A percentile compares a stretch with the other conserved stretches of the same genome.
These are phyloP conservation scores for Malassezia equina DNA, from an alignment of 1,284 basidiomycete species.

Conservation along the genomic window DNA sequence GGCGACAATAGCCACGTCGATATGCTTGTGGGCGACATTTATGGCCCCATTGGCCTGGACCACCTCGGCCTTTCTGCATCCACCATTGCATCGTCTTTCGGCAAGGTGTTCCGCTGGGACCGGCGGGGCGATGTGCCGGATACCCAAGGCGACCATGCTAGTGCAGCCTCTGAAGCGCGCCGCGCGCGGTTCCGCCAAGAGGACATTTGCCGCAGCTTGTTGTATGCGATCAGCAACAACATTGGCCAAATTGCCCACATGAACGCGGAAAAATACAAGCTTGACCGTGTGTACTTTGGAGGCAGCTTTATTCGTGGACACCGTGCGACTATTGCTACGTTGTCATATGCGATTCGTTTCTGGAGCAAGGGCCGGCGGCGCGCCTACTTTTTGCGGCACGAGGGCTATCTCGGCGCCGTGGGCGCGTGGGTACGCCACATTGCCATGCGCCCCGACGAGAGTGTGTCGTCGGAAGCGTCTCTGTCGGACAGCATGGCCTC, in stretches of 20 bases:
- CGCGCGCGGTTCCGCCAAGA: slow-evolving; percentile 72
- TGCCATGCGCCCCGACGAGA: not conserved
- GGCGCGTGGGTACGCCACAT: slow-evolving; percentile 47
- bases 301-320: slow-evolving; percentile 98
- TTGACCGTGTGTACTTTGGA: slow-evolving; percentile 96
- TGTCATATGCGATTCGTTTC: slow-evolving; percentile 98
- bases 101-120: slow-evolving; percentile 87
- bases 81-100: slow-evolving; percentile 94
- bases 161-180: slow-evolving; percentile 17
- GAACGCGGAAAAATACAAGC: slow-evolving; percentile 97
- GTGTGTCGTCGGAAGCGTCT: not conserved
- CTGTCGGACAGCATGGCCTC: too few relatives aligned
- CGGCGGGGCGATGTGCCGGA: slow-evolving; percentile 10
- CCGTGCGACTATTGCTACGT: slow-evolving; percentile 88
- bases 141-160: not conserved
- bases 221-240: slow-evolving; percentile 96
- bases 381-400: slow-evolving; percentile 90
- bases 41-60: slow-evolving; percentile 63
- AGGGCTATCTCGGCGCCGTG: slow-evolving; percentile 79
- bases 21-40: slow-evolving; percentile 99
- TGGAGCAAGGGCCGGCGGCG: slow-evolving; percentile 98
- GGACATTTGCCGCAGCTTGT: slow-evolving; percentile 76
- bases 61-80: slow-evolving; percentile 76
- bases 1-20: slow-evolving; percentile 91
- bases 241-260: slow-evolving; percentile 99